Base-by-base conservation (phyloP, 1,139 yeast species). In the Hyphopichia khmerensis region DNA sequence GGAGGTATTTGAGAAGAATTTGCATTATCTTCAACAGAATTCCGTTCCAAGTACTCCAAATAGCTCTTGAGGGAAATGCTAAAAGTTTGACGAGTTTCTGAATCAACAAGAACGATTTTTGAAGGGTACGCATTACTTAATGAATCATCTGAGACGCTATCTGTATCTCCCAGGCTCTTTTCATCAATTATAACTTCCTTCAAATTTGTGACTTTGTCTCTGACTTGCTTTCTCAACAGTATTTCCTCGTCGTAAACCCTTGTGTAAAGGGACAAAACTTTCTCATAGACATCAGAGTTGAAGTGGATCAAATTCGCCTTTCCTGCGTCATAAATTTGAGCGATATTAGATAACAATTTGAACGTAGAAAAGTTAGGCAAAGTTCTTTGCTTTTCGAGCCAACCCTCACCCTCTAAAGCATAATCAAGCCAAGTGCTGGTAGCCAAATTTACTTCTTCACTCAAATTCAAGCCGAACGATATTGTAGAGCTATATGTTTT, bases 391-490 rank as follows among this genome's bases (percentile, higher is more conserved):
- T 66, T 60, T 2, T 61, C 47, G n/a, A 81, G 51, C 87, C 87
- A 82, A 32, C 59, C 55, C 39, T 76, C 79, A 0, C 79, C 80
- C 27, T 72, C 76, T 0, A 67, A 18, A 0, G 82, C 77, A 46
- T 69, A 60, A 3, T 67, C 57, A 10, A 84, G 53, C 90, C 90
- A 84, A n/a, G 66, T 59, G n/a, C 59, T 54, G 0, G 84, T 71
- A 1, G 86, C 84, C 59, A 83, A 75, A 44, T 75, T 72, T 2
- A 76, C 78, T 37, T 73, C 72, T 57, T 84, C 87, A 40, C 77
- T 71, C 10, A 82, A 62, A 41, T 72, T 73, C 39, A 79, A 69
- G 0, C 88, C 89, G 26, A 78, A 58, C 0, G 84, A 78, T 3
- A 81, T 55, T 3, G 63, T 62, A 10, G 80, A 60, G 0, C 81